Evolutionary conservation across 2,329 filamentous ascomycete species (phyloP).

Genomic region (Colletotrichum sp.): DNA sequence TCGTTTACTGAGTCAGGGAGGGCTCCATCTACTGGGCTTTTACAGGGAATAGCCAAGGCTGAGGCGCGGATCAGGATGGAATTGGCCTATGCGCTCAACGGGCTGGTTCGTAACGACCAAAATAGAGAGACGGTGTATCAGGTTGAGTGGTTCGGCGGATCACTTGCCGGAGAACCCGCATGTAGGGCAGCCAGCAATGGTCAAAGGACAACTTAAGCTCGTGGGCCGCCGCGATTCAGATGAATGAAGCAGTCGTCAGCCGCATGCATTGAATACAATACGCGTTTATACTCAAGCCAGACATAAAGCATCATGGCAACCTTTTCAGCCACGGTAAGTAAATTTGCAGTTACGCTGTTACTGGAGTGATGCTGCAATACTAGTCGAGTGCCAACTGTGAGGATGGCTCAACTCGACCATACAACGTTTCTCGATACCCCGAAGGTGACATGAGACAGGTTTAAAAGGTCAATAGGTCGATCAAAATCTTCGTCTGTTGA

Average conservation of each 20-base stretch:
- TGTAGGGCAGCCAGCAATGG: not conserved
- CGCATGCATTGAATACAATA: not conserved
- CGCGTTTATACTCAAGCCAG: not conserved
- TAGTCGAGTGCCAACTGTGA: not conserved
- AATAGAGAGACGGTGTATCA: not conserved
- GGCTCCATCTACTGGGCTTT: not conserved
- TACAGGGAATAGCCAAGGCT: not conserved
- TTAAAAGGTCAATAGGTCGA: rapidly evolving
- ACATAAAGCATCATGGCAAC: not conserved
- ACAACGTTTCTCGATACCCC: rapidly evolving
- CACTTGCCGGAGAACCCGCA: not conserved
- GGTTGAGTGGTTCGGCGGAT: not conserved
- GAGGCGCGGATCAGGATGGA: not conserved
- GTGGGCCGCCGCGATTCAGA: not conserved
- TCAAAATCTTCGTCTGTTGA: not conserved
- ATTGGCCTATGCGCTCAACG: not conserved
- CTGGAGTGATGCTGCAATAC: not conserved
- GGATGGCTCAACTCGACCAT: not conserved
- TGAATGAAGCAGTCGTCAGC: not conserved
- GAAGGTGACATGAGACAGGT: not conserved
- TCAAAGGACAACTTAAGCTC: not conserved
- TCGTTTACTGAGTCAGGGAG: not conserved
- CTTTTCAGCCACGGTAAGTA: not conserved
- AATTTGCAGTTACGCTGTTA: not conserved
- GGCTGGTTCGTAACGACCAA: not conserved